Base-by-base conservation (phyloP, 352 stramenopile species). In the Globisporangium acanthophoron region DNA sequence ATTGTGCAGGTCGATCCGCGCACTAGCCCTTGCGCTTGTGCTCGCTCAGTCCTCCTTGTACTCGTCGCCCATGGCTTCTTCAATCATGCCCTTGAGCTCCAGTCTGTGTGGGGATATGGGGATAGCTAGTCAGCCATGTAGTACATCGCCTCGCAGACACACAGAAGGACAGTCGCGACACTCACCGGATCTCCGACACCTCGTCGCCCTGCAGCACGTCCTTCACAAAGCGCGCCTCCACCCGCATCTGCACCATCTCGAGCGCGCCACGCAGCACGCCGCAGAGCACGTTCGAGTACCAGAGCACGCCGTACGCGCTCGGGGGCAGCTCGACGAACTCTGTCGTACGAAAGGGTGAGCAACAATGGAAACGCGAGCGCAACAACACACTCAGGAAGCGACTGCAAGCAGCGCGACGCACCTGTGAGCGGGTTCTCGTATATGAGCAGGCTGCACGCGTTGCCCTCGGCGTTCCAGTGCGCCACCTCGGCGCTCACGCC, bases 221-320 rank as follows among this genome's bases (percentile, higher is more conserved):
- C 65, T 94, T 94, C 40, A 90, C 78, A 54, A 94, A 94, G 15
- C 81, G 78, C 18, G 78, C 82, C 43, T 94, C 85, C 9, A 94
- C 85, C 5, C 80, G 84, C 83, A 94, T 92, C 69, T 94, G 85
- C 35, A 94, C 85, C 89, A 98, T 98, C 80, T 99, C 97, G 44
- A 99, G 71, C 9, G 96, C 96, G 4, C 97, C 97, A 47, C 93
- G 85, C 43, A 99, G 88, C 21, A 98, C 88, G 12, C 97, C 97
- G 66, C 94, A 98, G 49, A 98, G 89, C 40, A 99, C 74, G 67
- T 98, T 98, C 21, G 85, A 98, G 80, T 99, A 99, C 70, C 96
- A 93, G 54, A 99, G 74, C 49, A 88, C 82, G 9, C 85, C 83
- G 43, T 94, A 88, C 0, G 90, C 89, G 64, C 90, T 90, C 6